Conservation (phyloP, 106 monocot genomes). For the Agapanthus africanus region DNA sequence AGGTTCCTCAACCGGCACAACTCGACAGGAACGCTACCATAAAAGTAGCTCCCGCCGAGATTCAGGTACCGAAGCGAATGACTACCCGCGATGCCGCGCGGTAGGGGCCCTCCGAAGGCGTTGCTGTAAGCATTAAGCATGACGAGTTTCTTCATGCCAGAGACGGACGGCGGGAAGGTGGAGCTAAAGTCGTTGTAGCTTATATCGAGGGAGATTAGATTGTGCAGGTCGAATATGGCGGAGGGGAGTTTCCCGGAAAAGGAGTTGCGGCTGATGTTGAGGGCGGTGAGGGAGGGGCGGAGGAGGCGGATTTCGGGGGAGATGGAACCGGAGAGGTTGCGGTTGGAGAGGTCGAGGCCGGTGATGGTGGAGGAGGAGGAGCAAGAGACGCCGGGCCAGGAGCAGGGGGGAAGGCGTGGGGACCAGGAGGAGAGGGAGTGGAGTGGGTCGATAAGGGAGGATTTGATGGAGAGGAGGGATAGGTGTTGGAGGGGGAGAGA, state of each 20-base stretch:
- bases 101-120: constrained; percentile 52
- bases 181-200: constrained; percentile 80
- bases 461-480: constrained; percentile 61
- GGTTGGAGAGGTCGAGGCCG: constrained; percentile 55
- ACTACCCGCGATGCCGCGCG: constrained; percentile 25
- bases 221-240: constrained; percentile 49
- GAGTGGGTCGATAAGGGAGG: constrained; percentile 57
- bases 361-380: constrained; percentile 19
- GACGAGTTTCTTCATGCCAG: constrained; percentile 29
- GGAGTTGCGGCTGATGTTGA: constrained; percentile 78
- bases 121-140: constrained; percentile 76
- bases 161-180: constrained; percentile 39
- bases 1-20: constrained; percentile 27
- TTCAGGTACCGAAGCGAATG: constrained; percentile 41
- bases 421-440: constrained; percentile 50
- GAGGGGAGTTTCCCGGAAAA: constrained; percentile 49
- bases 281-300: constrained; percentile 28
- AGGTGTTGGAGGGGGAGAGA: constrained; percentile 34
- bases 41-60: constrained; percentile 84
- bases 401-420: constrained; percentile 41
- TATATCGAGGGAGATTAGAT: constrained; percentile 52
- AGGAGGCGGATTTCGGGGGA: constrained; percentile 46
- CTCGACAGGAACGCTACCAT: constrained; percentile 35
- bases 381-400: constrained; percentile 61
- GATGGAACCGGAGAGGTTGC: constrained; percentile 66